Evolutionary conservation across 2,329 filamentous ascomycete genomes (phyloP).

Genomic region (Alternaria metachromatica): DNA sequence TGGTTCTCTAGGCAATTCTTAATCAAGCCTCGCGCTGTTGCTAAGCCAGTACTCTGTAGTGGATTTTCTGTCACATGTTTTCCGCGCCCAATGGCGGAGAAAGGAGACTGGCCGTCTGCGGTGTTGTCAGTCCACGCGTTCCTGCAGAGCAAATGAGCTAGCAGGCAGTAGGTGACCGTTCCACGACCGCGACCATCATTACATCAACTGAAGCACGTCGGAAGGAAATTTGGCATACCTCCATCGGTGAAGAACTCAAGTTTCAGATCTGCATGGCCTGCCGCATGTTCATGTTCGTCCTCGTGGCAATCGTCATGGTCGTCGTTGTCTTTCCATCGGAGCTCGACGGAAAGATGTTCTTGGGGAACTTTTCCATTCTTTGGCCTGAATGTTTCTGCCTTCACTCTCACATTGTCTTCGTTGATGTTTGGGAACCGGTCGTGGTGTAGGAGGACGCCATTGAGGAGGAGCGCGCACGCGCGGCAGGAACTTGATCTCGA

Average conservation of each 20-base stretch:
- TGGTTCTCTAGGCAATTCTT: constrained; percentile 41
- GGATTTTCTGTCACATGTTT: constrained; percentile 37
- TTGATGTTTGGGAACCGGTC: constrained; percentile 33
- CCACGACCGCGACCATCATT: not conserved
- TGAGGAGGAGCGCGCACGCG: constrained; percentile 42
- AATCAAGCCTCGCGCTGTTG: constrained; percentile 35
- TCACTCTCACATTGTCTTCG: constrained; percentile 35
- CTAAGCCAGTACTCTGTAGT: constrained; percentile 37
- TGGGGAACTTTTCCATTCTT: constrained; percentile 24
- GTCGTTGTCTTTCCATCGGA: constrained; percentile 37
- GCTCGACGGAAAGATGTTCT: constrained; percentile 44
- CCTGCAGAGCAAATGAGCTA: constrained; percentile 1
- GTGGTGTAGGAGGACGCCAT: constrained; percentile 44
- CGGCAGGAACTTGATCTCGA: constrained; percentile 39
- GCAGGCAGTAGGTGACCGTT: not conserved
- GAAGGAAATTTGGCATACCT: constrained; percentile 30
- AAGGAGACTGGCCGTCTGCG: constrained; percentile 42
- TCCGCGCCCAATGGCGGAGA: constrained; percentile 46
- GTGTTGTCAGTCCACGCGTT: constrained; percentile 20
- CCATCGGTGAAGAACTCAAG: constrained; percentile 46
- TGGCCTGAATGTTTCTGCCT: constrained; percentile 36
- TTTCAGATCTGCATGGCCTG: constrained; percentile 43
- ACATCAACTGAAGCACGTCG: not conserved
- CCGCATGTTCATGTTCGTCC: constrained; percentile 27
- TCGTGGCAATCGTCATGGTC: constrained; percentile 25